Base-by-base conservation (phyloP, 1,284 basidiomycete species). In the Ustilago lituana region DNA sequence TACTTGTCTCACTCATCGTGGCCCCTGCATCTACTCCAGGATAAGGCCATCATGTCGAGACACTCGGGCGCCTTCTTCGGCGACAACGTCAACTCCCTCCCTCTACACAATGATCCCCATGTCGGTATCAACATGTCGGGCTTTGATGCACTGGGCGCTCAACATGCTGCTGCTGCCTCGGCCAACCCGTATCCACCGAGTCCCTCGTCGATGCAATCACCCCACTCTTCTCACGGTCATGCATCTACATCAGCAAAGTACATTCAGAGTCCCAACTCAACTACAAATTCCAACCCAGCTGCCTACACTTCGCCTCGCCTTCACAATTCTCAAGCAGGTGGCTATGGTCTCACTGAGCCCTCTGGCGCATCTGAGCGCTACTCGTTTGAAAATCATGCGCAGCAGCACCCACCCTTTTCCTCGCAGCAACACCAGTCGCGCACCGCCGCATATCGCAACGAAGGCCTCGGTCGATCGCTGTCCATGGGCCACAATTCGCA, bases 61-160 rank as follows among this genome's bases (percentile, higher is more conserved):
- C 58, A 65, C 26, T 71, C 68, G n/a, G 53, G 44, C 31, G 58
- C 62, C 43, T 66, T 66, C 58, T 62, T 62, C 39, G 68, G 62
- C 62, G 62, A 71, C 53, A 62, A 71, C 23, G 32, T 58, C 32
- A 47, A 33, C 27, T 50, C 68, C 20, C 48, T 71, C 12, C 68
- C 62, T 26, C 62, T 66, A 19, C 61, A 64, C 46, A 60, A 60
- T 37, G 62, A 71, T 40, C 58, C 62, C 14, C 68, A 71, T 47
- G 68, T 71, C 27, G 68, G 68, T 47, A 71, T 71, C 68, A 71
- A 71, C 55, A 71, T 71, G 68, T 31, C 62, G 4, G 57, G 57
- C 19, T 50, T 65, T 29, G 62, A 71, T 32, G n/a, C 49, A 23
- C 20, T 62, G 1, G 37, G 37, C 23, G 48, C 23, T 11, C 63